Base-by-base conservation (phyloP, 805 yeast genomes). In the Cyberlindnera lachancei region DNA sequence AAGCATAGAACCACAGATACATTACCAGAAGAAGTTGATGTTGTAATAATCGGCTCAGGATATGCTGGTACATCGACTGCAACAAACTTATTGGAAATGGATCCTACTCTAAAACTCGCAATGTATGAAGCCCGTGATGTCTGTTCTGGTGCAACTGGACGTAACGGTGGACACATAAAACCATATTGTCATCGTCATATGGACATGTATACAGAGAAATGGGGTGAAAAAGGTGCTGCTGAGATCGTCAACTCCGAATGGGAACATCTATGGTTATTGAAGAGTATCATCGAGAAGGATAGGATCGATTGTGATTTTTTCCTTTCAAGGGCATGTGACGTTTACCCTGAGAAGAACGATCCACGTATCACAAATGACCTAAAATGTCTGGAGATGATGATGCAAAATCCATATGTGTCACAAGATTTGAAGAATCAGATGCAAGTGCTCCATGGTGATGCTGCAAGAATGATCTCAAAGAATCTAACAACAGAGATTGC, bases 401-500 rank as follows among this genome's bases (percentile, higher is more conserved):
- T 45, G 31, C 35, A 45, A 15, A 61, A 56, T 30, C 59, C 60
- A 4, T 48, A 34, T 19, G 41, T 63, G 19, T 51, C 48, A 15
- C 33, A 37, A 11, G 52, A 48, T 7, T 37, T 51, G 33, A 57
- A 54, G 35, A 42, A 41, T n/a, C 58, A 55, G 29, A 34, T 59
- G 18, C 62, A 59, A 36, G 40, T 63, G 6, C 22, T 44, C 4
- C 40, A 34, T 25, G 66, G 64, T 12, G 61, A 58, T 15, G 38
- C 53, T 16, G 68, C 76, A 45, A 61, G 73, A 55, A 47, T 55
- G 35, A 66, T 69, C 38, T 75, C 73, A 44, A 76, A 73, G 62
- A 78, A 94, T 71, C 67, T 78, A 37, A 84, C 84, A 59, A 96
- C 97, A 49, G 94, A 88, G 50, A 87, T 85, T 46, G 59, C 75